Base-by-base conservation (phyloP, 371 early-diverging fungal species). In the Quaeritorhiza haematococci region DNA sequence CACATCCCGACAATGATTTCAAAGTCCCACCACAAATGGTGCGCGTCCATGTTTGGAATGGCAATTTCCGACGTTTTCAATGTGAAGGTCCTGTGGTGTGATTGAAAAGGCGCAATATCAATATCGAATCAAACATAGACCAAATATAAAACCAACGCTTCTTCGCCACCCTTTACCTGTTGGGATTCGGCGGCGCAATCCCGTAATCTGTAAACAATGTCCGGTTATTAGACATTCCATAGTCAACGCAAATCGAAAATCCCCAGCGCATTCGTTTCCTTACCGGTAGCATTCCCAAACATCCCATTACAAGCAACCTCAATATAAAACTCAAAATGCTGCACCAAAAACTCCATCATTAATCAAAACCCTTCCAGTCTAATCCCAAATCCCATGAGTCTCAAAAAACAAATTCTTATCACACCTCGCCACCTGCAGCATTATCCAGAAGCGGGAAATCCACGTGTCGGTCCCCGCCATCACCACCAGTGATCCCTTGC, bases 301-400 rank as follows among this genome's bases (percentile, higher is more conserved):
- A 95, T 80, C 33, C 89, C 89, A 68, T 97, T 97, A 65, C 93
- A 92, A 1, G 93, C 94, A 30, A 90, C 84, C 59, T 96, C 98
- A 47, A 96, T 71, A 60, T 85, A 93, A 51, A 94, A 82, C 6
- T 82, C 72, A 45, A 81, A 74, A 27, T 58, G 43, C 66, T 75
- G 58, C 38, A 2, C 7, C 21, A 17, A 21, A 19, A 10, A 47
- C 15, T 7, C 35, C 19, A 3, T 26, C 19, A 48, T 35, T 7
- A 23, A 4, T 23, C 32, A 55, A 10, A 8, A 32, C 3, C 5
- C 41, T 5, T 6, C 21, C 46, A 45, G 27, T 45, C 46, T 7
- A 13, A 13, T 38, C 19, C 13, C 13, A n/a, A 10, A 29, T 6
- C 24, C 17, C 6, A 10, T n/a, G 38, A 38, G 13, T 38, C 13